Conservation (phyloP, 495 filamentous ascomycete genomes). For the Podospora pseudopauciseta region DNA sequence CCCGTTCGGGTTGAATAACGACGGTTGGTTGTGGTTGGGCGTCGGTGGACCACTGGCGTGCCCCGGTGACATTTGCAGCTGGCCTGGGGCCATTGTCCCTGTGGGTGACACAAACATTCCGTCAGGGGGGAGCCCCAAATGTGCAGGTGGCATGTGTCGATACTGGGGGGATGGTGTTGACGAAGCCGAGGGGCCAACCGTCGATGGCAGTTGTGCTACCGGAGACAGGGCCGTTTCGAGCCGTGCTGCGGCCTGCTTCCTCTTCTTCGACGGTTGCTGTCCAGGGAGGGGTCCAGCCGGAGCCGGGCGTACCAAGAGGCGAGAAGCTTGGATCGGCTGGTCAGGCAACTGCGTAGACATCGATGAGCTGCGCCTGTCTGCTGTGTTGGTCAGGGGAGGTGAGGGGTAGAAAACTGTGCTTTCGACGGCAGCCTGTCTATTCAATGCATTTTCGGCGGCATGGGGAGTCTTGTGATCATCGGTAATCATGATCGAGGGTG, state of each 20-base stretch:
- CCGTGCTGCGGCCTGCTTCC: conserved; percentile 79
- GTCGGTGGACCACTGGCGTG: not conserved
- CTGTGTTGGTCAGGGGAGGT: not conserved
- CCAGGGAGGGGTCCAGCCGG: conserved; percentile 11
- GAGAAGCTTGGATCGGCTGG: not conserved
- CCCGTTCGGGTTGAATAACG: not conserved
- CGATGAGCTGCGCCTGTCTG: not conserved
- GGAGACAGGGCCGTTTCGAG: conserved; percentile 46
- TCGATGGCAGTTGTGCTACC: not conserved
- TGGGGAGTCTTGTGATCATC: conserved; percentile 84
- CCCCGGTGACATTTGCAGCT: not conserved
- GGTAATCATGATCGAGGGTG: conserved; percentile 86
- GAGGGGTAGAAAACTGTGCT: not conserved
- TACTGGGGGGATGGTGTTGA: not conserved
- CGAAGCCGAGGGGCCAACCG: not conserved
- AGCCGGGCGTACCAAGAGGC: conserved; percentile 5
- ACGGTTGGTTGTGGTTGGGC: not conserved
- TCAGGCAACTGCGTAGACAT: not conserved
- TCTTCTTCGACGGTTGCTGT: conserved; percentile 53
- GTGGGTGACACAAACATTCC: not conserved
- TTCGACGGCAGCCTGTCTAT: not conserved
- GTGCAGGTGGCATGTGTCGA: not conserved
- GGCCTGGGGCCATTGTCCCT: not conserved
- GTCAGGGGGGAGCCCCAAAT: not conserved
- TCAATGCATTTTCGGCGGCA: not conserved